Conservation (phyloP, 805 yeast species). For the Wickerhamomyces subpelliculosus region DNA sequence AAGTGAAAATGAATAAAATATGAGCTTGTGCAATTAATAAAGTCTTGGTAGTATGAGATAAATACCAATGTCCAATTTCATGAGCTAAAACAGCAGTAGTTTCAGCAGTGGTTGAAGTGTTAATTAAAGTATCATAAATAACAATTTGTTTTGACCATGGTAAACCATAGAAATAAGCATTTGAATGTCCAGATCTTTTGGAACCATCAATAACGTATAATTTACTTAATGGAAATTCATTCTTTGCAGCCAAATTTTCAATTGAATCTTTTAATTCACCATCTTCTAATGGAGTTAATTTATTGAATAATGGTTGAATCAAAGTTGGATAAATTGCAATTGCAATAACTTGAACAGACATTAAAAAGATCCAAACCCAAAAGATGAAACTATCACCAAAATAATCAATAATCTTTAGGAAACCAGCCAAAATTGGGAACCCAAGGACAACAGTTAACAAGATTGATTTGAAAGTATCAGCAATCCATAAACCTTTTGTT, state of each 20-base stretch:
- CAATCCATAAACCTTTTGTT: conserved; percentile 63
- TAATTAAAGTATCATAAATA: conserved; percentile 82
- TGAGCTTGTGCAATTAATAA: conserved; percentile 59
- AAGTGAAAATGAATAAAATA: conserved; percentile 54
- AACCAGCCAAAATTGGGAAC: conserved; percentile 64
- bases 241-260: conserved; percentile 67
- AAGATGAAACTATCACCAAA: conserved; percentile 78
- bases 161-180: conserved; percentile 92
- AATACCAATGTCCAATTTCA: conserved; percentile 97
- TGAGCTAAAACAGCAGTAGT: conserved; percentile 96
- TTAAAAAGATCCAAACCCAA: conserved; percentile 68
- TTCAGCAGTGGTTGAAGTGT: conserved; percentile 68
- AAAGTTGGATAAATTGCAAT: conserved; percentile 77
- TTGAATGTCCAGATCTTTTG: conserved; percentile 91
- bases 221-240: conserved; percentile 80
- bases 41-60: conserved; percentile 79
- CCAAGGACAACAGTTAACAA: conserved; percentile 52
- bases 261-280: conserved; percentile 82
- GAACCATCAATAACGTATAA: conserved; percentile 95
- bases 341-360: conserved; percentile 63
- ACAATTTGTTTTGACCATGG: conserved; percentile 98
- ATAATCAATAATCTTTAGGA: conserved; percentile 73
- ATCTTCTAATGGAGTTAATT: conserved; percentile 80
- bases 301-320: conserved; percentile 91
- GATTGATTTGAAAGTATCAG: conserved; percentile 61